A percentile compares a stretch with the other conserved stretches of the same genome.
Conservation (phyloP, 164 flowering plant species). For the Protea cynaroides region DNA sequence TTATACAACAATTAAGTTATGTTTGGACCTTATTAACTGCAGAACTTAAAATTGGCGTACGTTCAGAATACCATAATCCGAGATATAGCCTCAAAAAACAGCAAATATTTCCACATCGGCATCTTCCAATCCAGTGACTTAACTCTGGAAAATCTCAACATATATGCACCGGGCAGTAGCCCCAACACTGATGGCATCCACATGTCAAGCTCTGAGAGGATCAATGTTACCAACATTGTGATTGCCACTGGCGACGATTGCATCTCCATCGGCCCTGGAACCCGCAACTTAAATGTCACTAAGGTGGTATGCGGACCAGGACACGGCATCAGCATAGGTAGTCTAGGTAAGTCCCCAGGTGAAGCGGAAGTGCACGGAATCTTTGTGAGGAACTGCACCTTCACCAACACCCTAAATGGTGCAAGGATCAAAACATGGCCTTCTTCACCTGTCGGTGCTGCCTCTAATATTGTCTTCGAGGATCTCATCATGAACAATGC, state of each 20-base stretch:
- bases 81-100: slow-evolving; percentile 28
- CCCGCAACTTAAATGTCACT: slow-evolving; percentile 5
- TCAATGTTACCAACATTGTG: slow-evolving; percentile 18
- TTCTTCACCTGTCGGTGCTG: too few relatives aligned
- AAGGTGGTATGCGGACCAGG: slow-evolving; percentile 48
- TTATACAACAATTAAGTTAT: too few relatives aligned
- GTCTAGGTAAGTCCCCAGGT: slow-evolving; percentile 36
- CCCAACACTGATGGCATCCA: slow-evolving; percentile 67
- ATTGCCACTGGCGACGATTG: slow-evolving; percentile 65
- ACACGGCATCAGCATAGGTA: slow-evolving; percentile 56
- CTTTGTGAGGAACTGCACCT: slow-evolving; percentile 33
- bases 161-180: slow-evolving; percentile 35
- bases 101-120: too few relatives aligned
- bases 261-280: slow-evolving; percentile 48
- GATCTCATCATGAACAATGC: slow-evolving; percentile 37
- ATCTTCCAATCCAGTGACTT: slow-evolving; percentile 27
- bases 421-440: too few relatives aligned
- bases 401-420: slow-evolving; percentile 33
- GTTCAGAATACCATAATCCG: slow-evolving; percentile 21
- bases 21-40: slow-evolving; percentile 3
- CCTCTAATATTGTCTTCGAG: slow-evolving; percentile 27
- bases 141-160: slow-evolving; percentile 15
- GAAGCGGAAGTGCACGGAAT: slow-evolving; percentile 32
- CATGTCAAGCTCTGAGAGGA: slow-evolving; percentile 27
- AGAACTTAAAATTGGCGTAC: slow-evolving; percentile 37